Conservation (phyloP, 768 basidiomycete species). For the Ramaria sp. region DNA sequence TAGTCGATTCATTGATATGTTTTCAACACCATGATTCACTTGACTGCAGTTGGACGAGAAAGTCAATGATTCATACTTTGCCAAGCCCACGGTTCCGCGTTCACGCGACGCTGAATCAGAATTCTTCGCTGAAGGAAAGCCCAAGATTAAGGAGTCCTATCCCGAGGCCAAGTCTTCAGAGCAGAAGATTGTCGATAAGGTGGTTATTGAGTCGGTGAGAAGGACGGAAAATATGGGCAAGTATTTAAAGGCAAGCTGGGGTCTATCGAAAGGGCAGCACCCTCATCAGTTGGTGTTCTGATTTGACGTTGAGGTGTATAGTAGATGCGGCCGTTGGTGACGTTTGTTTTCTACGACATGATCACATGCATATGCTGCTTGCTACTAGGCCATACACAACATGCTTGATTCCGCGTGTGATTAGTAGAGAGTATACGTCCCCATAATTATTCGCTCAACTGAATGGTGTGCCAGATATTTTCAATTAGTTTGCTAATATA, state of each 20-base stretch:
- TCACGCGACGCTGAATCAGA: constrained; percentile 84
- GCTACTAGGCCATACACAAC: not conserved
- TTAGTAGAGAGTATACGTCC: not conserved
- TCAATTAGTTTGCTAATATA: too few relatives aligned
- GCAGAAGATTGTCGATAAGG: constrained; percentile 82
- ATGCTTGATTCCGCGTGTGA: not conserved
- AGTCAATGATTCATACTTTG: constrained; percentile 90
- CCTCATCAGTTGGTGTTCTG: constrained; percentile 91
- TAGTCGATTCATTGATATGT: constrained; percentile 13
- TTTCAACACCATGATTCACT: not conserved
- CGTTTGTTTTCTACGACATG: constrained; percentile 12
- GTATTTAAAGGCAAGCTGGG: constrained; percentile 89
- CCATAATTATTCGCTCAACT: too few relatives aligned
- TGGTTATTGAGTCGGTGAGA: constrained; percentile 74
- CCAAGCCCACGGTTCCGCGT: constrained; percentile 63
- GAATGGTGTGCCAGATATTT: too few relatives aligned
- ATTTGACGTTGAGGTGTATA: constrained; percentile 13
- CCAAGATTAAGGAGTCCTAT: constrained; percentile 78
- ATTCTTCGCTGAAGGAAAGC: constrained; percentile 92
- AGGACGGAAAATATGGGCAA: constrained; percentile 84
- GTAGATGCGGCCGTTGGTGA: constrained; percentile 12
- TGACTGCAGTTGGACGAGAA: constrained; percentile 65
- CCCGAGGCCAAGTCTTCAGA: constrained; percentile 80
- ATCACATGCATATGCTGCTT: constrained; percentile 23
- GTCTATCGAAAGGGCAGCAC: constrained; percentile 93